Percentiles rank a stretch among this genome's conserved stretches.
phyloP scores from a whole-genome alignment of 2,329 filamentous ascomycete species.

The Fusarium anguioides region DNA sequence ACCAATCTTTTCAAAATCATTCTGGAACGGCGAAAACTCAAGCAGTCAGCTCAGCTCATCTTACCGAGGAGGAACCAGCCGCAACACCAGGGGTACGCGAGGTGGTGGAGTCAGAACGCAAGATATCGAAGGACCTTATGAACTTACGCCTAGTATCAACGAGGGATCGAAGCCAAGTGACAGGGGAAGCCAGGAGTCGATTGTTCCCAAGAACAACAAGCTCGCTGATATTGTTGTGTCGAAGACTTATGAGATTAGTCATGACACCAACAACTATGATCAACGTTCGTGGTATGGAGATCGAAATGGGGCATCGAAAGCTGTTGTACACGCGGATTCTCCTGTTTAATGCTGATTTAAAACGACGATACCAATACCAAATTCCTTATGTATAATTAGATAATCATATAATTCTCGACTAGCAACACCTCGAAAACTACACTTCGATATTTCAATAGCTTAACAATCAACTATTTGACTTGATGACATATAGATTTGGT shows the following conservation, averaged over 20 bases:
- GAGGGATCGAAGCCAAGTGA: slow-evolving; percentile 10
- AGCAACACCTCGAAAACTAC: no score
- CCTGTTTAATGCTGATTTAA: slow-evolving; percentile 1
- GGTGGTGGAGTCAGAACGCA: slow-evolving; percentile 7
- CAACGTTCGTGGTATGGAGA: slow-evolving; percentile 13
- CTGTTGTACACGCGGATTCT: slow-evolving; percentile 16
- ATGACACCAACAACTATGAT: background rate
- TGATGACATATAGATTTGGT: no score
- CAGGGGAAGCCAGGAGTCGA: slow-evolving; percentile 36
- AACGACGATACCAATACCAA: no score
- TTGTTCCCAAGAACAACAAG: slow-evolving; percentile 7
- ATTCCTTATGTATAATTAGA: no score
- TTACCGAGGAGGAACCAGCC: background rate
- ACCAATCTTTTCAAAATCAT: slow-evolving; percentile 20
- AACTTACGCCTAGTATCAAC: slow-evolving; percentile 29
- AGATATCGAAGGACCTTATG: slow-evolving; percentile 25
- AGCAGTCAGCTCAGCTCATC: slow-evolving; percentile 1
- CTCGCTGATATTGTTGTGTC: slow-evolving; percentile 21
- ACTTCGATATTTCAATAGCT: no score
- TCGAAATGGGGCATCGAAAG: slow-evolving; percentile 11
- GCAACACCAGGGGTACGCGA: background rate
- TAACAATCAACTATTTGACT: no score
- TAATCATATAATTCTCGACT: no score
- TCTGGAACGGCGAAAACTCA: slow-evolving; percentile 11
- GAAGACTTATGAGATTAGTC: slow-evolving; percentile 25